Base-by-base conservation (phyloP, 768 basidiomycete genomes). In the Naganishia vishniacii region DNA sequence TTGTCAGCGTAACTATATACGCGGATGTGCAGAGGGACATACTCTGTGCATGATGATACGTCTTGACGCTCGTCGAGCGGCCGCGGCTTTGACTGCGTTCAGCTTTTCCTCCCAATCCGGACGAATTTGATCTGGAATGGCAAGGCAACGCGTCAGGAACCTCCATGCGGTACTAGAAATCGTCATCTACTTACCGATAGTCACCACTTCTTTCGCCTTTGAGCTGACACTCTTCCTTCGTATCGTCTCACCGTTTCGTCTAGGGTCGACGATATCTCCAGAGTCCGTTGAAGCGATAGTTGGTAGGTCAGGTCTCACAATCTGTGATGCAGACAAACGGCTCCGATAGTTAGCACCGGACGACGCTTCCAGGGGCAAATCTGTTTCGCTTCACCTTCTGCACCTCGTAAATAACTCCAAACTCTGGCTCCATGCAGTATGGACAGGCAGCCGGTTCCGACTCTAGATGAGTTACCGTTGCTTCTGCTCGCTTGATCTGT, bases 31-130 rank as follows among this genome's bases (percentile, higher is more conserved):
- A 40, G 0, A 6, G 2, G 25, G n/a, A 66, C 73, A 62, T 47
- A 75, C 74, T 78, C 97, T 91, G 46, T 95, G 86, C 92, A 99
- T 98, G 61, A 99, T 88, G 75, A 98, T 94, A 47, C 95, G 84
- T 72, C 95, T 82, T 74, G 94, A 93, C 9, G 95, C 95, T 28
- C 93, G 86, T 65, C 95, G 84, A n/a, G 90, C 85, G 37, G 91
- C 93, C n/a, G 90, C 87, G 32, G 95, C 94, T 64, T 89, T 87
- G 46, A 98, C 91, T 40, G 91, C 86, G 48, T 90, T 91, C 41
- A 98, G 79, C 78, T 98, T 97, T 45, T 86, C 84, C 80, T 98
- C 93, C 95, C 95, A 98, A 76, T 98, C 94, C 1, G 95, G 94
- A 59, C 92, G 88, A 65, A 98, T 92, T 78, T 91, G 87, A 80